Conservation (phyloP, 1,139 yeast species). For the Saccharomyces hybrid region DNA sequence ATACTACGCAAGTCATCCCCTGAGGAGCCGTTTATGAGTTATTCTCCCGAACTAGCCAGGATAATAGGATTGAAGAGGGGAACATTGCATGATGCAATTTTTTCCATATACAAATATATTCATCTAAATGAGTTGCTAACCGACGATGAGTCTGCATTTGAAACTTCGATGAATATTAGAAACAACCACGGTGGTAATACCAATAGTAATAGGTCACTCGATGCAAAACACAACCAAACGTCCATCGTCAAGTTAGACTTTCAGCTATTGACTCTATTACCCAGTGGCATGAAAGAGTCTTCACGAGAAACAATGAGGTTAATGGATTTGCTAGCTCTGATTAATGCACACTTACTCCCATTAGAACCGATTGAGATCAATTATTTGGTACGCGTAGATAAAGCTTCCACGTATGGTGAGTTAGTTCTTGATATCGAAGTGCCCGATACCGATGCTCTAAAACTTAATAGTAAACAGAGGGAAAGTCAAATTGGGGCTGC, state of each 20-base stretch:
- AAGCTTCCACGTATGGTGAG: slow-evolving; percentile 69
- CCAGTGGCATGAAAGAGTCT: background rate
- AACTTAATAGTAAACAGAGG: background rate
- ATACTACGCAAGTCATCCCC: slow-evolving; percentile 65
- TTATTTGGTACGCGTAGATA: slow-evolving; percentile 61
- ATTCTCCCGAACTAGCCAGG: slow-evolving; percentile 51
- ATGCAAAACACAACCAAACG: background rate
- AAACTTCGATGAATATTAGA: background rate
- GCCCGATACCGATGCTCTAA: slow-evolving; percentile 7
- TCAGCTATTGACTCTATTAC: background rate
- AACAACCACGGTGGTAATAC: background rate
- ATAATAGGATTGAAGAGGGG: slow-evolving; percentile 64
- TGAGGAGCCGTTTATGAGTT: slow-evolving; percentile 36
- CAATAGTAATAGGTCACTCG: background rate
- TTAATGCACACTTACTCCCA: slow-evolving; percentile 49
- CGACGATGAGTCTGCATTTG: slow-evolving; percentile 3
- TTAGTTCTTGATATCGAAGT: slow-evolving; percentile 60
- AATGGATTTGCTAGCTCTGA: slow-evolving; percentile 1
- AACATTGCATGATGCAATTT: slow-evolving; percentile 73
- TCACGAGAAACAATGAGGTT: slow-evolving; percentile 16
- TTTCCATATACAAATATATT: slow-evolving; percentile 70
- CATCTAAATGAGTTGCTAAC: background rate
- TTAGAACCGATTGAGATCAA: slow-evolving; percentile 64
- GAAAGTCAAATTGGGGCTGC: background rate
- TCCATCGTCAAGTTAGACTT: background rate